Percentiles rank a stretch among this genome's conserved stretches.
Conservation (phyloP, 2,329 filamentous ascomycete genomes). For the Apiospora pterosperma region DNA sequence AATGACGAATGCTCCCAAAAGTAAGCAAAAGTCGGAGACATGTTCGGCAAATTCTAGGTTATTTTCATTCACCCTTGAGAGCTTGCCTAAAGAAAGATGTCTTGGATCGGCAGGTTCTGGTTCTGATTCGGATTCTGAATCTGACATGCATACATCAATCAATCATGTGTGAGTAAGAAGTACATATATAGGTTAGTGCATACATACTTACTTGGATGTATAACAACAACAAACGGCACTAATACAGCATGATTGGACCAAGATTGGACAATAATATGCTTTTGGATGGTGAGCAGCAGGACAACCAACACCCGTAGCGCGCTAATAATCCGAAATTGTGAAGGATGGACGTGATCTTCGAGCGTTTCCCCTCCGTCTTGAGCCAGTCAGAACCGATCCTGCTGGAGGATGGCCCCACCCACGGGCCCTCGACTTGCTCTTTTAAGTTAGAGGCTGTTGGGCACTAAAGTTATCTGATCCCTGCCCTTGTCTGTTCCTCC, state of each 20-base stretch:
- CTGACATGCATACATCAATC: background rate
- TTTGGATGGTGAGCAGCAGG: background rate
- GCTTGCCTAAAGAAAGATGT: background rate
- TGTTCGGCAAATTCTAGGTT: background rate
- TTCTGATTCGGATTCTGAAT: background rate
- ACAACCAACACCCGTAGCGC: background rate
- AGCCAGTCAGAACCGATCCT: background rate
- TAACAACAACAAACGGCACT: too few relatives aligned
- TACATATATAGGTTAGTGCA: too few relatives aligned
- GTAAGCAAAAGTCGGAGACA: background rate
- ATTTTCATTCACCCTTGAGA: background rate
- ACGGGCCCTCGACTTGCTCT: background rate
- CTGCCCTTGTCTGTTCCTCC: background rate
- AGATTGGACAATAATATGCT: conserved; percentile 1
- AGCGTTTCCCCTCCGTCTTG: background rate
- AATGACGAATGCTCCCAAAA: background rate
- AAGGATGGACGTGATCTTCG: conserved; percentile 1
- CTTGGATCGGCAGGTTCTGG: background rate
- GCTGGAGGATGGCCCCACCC: background rate
- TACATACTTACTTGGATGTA: background rate
- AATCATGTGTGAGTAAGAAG: too few relatives aligned
- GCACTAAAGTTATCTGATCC: background rate
- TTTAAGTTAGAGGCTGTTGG: background rate
- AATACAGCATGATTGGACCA: background rate
- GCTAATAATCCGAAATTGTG: background rate